These are phyloP conservation scores for Teratosphaeria pseudoeucalypti DNA, from an alignment of 2,329 filamentous ascomycete genomes.

Conservation along the genomic window DNA sequence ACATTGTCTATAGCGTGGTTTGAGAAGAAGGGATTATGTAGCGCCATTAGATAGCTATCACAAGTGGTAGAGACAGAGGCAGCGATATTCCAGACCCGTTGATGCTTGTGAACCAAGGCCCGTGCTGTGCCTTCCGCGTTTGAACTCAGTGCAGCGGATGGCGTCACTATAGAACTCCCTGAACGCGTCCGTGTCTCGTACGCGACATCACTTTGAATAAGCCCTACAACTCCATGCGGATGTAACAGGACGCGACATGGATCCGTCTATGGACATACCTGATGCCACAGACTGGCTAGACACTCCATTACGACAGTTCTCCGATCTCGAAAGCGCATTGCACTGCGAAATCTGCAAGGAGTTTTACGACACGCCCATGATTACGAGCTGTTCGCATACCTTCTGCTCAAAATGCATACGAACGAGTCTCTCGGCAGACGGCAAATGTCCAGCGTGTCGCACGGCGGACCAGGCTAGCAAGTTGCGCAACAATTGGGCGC, in stretches of 20 bases:
- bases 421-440: slow-evolving; percentile 68
- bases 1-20: not conserved
- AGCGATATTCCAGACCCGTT: not conserved
- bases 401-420: slow-evolving; percentile 97
- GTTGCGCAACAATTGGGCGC: slow-evolving; percentile 70
- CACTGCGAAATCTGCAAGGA: slow-evolving; percentile 98
- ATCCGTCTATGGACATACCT: slow-evolving; percentile 33
- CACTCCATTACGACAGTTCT: slow-evolving; percentile 57
- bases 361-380: slow-evolving; percentile 88
- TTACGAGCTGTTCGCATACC: slow-evolving; percentile 88
- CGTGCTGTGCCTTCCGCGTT: not conserved
- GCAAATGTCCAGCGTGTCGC: slow-evolving; percentile 80
- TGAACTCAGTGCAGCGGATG: not conserved
- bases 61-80: too few species aligned
- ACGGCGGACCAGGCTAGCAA: slow-evolving; percentile 71
- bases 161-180: not conserved
- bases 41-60: too few species aligned
- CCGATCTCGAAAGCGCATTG: slow-evolving; percentile 68
- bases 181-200: not conserved
- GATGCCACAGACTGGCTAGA: slow-evolving; percentile 79
- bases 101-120: not conserved
- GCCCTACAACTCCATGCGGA: slow-evolving; percentile 18
- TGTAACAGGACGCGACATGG: slow-evolving; percentile 20
- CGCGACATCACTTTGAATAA: slow-evolving; percentile 2
- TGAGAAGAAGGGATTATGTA: too few species aligned